Percentiles rank a stretch among this genome's conserved stretches.
Conservation (phyloP, 148 eudicot species). For the Rhododendron henanense region DNA sequence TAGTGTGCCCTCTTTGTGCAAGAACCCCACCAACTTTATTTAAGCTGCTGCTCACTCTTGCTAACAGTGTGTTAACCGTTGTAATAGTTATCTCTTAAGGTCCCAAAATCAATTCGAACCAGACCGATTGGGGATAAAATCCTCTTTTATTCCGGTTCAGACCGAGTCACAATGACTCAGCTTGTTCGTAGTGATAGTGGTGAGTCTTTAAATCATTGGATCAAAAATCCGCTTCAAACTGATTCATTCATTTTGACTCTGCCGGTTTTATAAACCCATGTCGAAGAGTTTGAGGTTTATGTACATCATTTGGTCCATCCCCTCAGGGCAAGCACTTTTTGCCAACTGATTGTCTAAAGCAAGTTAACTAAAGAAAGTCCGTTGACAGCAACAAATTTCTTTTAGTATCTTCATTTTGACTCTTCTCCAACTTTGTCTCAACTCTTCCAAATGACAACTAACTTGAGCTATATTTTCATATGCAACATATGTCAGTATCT, state of each 20-base stretch:
- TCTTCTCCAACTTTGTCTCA: not conserved
- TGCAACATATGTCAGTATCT: not conserved
- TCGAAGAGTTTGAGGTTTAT: not conserved
- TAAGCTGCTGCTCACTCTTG: not conserved
- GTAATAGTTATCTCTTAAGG: not conserved
- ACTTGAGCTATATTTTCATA: conserved; percentile 9
- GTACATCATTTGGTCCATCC: not conserved
- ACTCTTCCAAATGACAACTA: not conserved
- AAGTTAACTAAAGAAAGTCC: not conserved
- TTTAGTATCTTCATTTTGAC: not conserved
- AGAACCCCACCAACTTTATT: not conserved
- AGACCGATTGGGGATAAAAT: not conserved
- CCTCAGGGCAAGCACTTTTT: not conserved
- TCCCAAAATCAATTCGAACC: not conserved
- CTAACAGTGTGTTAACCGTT: not conserved
- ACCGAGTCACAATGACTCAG: not conserved
- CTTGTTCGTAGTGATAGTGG: not conserved
- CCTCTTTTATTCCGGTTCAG: not conserved
- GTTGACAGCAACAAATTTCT: not conserved
- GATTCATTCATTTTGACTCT: not conserved
- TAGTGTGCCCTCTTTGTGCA: not conserved
- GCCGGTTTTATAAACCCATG: not conserved
- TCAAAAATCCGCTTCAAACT: not conserved
- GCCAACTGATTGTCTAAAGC: not conserved
- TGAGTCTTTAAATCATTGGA: not conserved